Base-by-base conservation (phyloP, 108 stramenopile genomes). In the Asterionellopsis glacialis region DNA sequence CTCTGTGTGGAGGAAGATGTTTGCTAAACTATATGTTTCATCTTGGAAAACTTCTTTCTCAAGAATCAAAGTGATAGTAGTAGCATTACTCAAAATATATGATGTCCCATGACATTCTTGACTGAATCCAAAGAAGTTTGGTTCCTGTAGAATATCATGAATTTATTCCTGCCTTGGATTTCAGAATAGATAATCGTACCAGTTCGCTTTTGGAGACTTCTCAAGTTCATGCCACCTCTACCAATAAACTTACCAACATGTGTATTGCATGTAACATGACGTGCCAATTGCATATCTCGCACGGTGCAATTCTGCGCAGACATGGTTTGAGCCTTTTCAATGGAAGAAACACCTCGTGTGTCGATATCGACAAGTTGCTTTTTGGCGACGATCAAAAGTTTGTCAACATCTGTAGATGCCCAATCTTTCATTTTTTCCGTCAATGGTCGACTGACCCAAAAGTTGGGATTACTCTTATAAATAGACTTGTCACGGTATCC, bases 341-440 rank as follows among this genome's bases (percentile, higher is more conserved):
- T 67, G 14, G 12, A 13, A 44, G 12, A 13, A 14, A 14, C 43
- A 44, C 43, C 43, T 11, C 11, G 12, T 0, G 11, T 19, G 21
- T 39, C 59, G n/a, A n/a, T n/a, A n/a, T n/a, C n/a, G n/a, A n/a
- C n/a, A 41, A 72, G 66, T 39, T 72, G 71, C 14, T 45, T 60
- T 38, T 67, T 28, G 24, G 59, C 65, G 7, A 71, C 18, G 15
- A 52, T 16, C 26, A 68, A 52, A 16, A 68, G 51, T 33, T 62
- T 61, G 41, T 68, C 61, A n/a, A 68, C 67, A 54, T 68, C 67
- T 9, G 60, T 47, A 0, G 49, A 59, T 2, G 70, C 64, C 64
- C 70, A 71, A 47, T 65, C 63, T 11, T 65, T 59, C 68, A 69
- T 69, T n/a, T n/a, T n/a, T n/a, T n/a, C n/a, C n/a, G n/a, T n/a